A percentile compares a stretch with the other conserved stretches of the same genome.
These are phyloP conservation scores for Phlebiopsis gigantea DNA, from an alignment of 768 basidiomycete genomes.

Conservation along the genomic window DNA sequence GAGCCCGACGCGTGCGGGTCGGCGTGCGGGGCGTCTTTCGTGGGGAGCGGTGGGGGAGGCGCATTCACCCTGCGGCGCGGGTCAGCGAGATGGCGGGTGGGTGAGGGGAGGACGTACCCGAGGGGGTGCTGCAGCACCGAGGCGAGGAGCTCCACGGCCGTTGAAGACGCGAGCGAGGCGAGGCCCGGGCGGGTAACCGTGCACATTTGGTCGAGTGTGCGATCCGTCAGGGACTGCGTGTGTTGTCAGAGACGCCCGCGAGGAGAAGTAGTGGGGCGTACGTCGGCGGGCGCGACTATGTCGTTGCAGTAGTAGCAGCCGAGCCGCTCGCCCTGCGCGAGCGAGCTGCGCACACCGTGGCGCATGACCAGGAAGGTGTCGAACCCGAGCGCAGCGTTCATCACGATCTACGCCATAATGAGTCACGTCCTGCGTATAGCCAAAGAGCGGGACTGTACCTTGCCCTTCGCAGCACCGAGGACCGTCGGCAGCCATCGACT, in stretches of 20 bases:
- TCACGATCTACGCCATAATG: conserved; percentile 55
- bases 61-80: conserved; percentile 45
- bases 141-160: conserved; percentile 88
- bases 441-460: conserved; percentile 41
- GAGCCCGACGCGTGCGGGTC: conserved; percentile 32
- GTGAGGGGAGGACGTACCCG: conserved; percentile 45
- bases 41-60: conserved; percentile 62
- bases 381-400: conserved; percentile 94
- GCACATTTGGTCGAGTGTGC: conserved; percentile 98
- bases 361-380: conserved; percentile 97
- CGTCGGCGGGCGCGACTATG: conserved; percentile 93
- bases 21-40: conserved; percentile 17
- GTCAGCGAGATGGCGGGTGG: background rate
- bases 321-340: conserved; percentile 37
- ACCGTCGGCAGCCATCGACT: conserved; percentile 96
- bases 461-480: conserved; percentile 76
- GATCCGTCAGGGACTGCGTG: conserved; percentile 64
- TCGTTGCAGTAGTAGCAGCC: conserved; percentile 99
- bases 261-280: conserved; percentile 43
- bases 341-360: conserved; percentile 63
- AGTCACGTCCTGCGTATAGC: background rate
- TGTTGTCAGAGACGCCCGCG: background rate
- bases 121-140: conserved; percentile 86
- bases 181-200: conserved; percentile 95
- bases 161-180: conserved; percentile 87